Evolutionary conservation across 169 alveolate species (phyloP).

Genomic region (Plasmodium ovale): DNA sequence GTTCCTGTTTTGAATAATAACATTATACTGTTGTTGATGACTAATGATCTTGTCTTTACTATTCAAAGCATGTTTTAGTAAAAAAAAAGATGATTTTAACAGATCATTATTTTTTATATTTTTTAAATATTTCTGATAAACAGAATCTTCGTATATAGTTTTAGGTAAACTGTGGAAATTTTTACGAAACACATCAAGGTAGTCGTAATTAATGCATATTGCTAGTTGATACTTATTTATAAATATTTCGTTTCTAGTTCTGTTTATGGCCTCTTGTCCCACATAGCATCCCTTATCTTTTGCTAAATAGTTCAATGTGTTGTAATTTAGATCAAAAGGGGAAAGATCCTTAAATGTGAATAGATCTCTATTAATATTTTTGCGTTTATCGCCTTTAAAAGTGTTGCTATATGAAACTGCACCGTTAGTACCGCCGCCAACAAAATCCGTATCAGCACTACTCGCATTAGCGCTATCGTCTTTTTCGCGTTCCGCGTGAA

Average conservation of each 20-base stretch:
- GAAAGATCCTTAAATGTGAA: conserved; percentile 54
- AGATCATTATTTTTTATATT: conserved; percentile 21
- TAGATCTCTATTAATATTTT: conserved; percentile 18
- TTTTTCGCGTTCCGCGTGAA: too few species aligned
- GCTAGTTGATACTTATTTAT: conserved; percentile 78
- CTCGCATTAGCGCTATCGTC: background rate
- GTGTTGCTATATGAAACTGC: background rate
- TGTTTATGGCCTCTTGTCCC: conserved; percentile 86
- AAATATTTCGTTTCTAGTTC: conserved; percentile 78
- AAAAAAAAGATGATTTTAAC: conserved; percentile 49
- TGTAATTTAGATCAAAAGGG: conserved; percentile 81
- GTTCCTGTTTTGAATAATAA: conserved; percentile 13
- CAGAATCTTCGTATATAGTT: conserved; percentile 4
- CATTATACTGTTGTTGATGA: conserved; percentile 25
- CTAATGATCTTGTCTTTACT: background rate
- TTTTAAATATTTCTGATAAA: conserved; percentile 35
- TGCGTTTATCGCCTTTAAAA: background rate
- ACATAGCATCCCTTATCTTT: conserved; percentile 84
- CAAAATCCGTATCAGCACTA: too few species aligned
- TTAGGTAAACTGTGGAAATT: background rate
- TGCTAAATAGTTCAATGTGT: conserved; percentile 76
- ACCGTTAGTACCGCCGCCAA: too few species aligned
- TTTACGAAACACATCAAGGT: conserved; percentile 27
- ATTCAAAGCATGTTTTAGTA: conserved; percentile 28
- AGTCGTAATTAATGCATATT: conserved; percentile 66